Evolutionary conservation across 148 eudicot genomes (phyloP), one percentile per base, ranked within the genome.

Genomic region (Spergularia marina): DNA sequence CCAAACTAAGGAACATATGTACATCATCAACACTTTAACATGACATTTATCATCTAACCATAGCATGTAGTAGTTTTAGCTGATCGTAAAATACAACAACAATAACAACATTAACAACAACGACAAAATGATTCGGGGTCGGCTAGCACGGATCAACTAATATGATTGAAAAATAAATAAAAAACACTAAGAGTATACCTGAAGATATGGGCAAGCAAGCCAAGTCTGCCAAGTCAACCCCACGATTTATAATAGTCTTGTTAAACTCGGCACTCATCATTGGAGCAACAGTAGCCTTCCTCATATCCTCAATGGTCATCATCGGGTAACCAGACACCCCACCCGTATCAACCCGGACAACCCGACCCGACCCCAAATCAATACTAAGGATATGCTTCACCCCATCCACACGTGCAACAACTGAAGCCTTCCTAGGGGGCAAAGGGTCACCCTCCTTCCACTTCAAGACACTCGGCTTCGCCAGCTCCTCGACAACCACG

Each of bases 251-350:
- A 70, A 96, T 77, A 65, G 98, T 87, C 55, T 85, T 94, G 80
- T 96, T 96, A 52, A 96, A 96, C 60, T 81, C 93, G 1, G 79
- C 68, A 79, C 83, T 91, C 17, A 70, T 61, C 3, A 96, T 84
- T 25, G 99, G 99, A 3, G 93, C 95, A 80, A 73, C 83, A 23
- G 89, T 85, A 2, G 86, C 83, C 13, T 85, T 72, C 0, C 73
- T 81, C 99, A 96, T 96, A 62, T 96, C 99, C 81, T 96, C 97
- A 0, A 92, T 74, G 30, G 99, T 96, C 99, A 96, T 89, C 6
- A 81, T 85, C 77, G 99, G 99, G 77, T 88, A 91, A 30, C 99
- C 99, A 5, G 92, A 83, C 23, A 44, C 3, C 1, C 69, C 65
- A 4, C 85, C 88, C 74, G 76, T 54, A 4, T 83, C 86, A 16